phyloP scores from a whole-genome alignment of 1,284 basidiomycete genomes.

The Ceratobasidium theobromae region DNA sequence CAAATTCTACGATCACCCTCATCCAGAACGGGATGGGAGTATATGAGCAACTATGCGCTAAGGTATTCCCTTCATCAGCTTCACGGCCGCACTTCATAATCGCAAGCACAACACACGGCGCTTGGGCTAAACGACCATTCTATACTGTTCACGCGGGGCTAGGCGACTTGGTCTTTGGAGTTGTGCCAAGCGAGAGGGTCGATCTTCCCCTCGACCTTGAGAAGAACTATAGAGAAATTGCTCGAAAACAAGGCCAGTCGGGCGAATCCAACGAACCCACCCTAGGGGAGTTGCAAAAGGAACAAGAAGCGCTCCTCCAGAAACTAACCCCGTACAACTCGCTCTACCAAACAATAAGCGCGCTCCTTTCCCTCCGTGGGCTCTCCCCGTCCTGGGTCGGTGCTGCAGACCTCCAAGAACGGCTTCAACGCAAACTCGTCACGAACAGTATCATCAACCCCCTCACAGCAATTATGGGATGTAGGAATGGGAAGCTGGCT shows the following conservation, averaged over 20 bases:
- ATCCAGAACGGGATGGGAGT: constrained; percentile 91
- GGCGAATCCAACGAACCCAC: background rate
- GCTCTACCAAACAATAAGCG: constrained; percentile 69
- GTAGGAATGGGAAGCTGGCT: constrained; percentile 77
- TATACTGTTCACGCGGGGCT: constrained; percentile 73
- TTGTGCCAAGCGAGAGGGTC: constrained; percentile 55
- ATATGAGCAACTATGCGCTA: constrained; percentile 72
- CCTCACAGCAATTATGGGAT: constrained; percentile 78
- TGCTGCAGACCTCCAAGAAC: constrained; percentile 67
- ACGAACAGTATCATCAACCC: constrained; percentile 88
- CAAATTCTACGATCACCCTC: constrained; percentile 80
- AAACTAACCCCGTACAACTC: constrained; percentile 43
- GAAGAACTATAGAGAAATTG: background rate
- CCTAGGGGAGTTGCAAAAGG: constrained; percentile 1
- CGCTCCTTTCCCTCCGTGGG: constrained; percentile 57
- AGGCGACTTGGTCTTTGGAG: constrained; percentile 75
- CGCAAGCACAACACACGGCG: constrained; percentile 81
- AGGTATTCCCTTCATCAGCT: constrained; percentile 71
- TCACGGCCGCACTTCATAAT: constrained; percentile 85
- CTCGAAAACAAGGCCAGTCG: background rate
- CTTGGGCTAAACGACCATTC: constrained; percentile 53
- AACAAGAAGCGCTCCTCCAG: constrained; percentile 21
- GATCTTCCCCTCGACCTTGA: constrained; percentile 6
- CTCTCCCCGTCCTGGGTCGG: constrained; percentile 70
- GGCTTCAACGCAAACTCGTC: constrained; percentile 80